phyloP scores from a whole-genome alignment of 2,329 filamentous ascomycete species.

The Didymosphaeria variabile region DNA sequence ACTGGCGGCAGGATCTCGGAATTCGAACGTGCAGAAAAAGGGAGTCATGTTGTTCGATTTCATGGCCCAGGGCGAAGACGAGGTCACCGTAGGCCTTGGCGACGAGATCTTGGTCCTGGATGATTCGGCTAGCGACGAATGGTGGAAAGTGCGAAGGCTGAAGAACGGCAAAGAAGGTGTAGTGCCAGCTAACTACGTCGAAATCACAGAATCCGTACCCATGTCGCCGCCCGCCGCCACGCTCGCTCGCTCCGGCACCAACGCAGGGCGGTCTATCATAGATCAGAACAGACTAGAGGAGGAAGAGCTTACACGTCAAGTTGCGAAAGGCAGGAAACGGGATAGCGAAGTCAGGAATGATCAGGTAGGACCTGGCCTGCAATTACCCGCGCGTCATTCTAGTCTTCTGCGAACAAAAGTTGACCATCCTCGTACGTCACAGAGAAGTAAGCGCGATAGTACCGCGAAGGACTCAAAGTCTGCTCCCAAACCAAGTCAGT shows the following conservation, averaged over 20 bases:
- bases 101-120: conserved; percentile 93
- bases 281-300: conserved; percentile 84
- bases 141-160: conserved; percentile 93
- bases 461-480: conserved; percentile 63
- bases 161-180: conserved; percentile 96
- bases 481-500: conserved; percentile 77
- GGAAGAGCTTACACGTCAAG: conserved; percentile 82
- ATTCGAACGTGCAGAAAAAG: conserved; percentile 71
- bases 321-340: conserved; percentile 70
- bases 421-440: conserved; percentile 73
- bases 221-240: conserved; percentile 59
- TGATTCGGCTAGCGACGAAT: conserved; percentile 92
- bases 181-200: conserved; percentile 95
- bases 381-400: conserved; percentile 79
- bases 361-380: conserved; percentile 81
- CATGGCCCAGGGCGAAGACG: conserved; percentile 93
- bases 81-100: conserved; percentile 88
- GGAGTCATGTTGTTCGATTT: conserved; percentile 94
- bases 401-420: conserved; percentile 74
- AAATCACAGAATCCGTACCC: conserved; percentile 76
- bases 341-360: conserved; percentile 62
- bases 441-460: conserved; percentile 77
- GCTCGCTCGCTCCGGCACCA: conserved; percentile 62
- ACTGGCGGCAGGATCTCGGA: conserved; percentile 78
- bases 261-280: conserved; percentile 72